Percentiles rank a stretch among this genome's conserved stretches.
These are phyloP conservation scores for Paramyrothecium sp. DNA, from an alignment of 2,329 filamentous ascomycete genomes.

Conservation along the genomic window DNA sequence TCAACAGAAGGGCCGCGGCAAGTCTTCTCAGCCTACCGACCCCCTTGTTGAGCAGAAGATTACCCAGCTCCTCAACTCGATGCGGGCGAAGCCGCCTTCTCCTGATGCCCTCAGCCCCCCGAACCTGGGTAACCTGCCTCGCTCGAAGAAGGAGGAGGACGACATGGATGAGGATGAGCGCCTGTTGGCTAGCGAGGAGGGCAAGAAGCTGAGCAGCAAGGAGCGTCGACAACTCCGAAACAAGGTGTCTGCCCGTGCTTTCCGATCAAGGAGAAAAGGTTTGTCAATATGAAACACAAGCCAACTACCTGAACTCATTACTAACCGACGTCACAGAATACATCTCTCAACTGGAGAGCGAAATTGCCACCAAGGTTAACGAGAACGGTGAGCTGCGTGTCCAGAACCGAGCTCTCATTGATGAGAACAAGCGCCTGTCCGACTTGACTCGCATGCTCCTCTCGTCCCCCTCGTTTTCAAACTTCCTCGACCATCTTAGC, in stretches of 20 bases:
- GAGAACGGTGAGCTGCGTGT: constrained; percentile 79
- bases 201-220: constrained; percentile 98
- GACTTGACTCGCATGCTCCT: constrained; percentile 81
- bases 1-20: constrained; percentile 45
- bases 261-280: constrained; percentile 98
- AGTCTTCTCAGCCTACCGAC: constrained; percentile 56
- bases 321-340: constrained; percentile 65
- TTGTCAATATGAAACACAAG: constrained; percentile 33
- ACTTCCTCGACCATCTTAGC: constrained; percentile 72
- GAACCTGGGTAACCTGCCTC: constrained; percentile 66
- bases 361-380: constrained; percentile 79
- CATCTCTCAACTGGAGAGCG: constrained; percentile 88
- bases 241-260: constrained; percentile 96
- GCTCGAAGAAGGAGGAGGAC: constrained; percentile 88
- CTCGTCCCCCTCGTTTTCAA: constrained; percentile 77
- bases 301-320: background rate
- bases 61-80: constrained; percentile 85
- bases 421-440: constrained; percentile 80
- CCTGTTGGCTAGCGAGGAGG: constrained; percentile 91
- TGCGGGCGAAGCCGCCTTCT: constrained; percentile 70
- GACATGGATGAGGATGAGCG: constrained; percentile 99
- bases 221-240: constrained; percentile 96
- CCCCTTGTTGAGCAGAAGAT: constrained; percentile 89
- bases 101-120: constrained; percentile 43
- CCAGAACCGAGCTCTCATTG: constrained; percentile 77